phyloP scores from a whole-genome alignment of 2,329 filamentous ascomycete genomes.

The Xylaria sp. region DNA sequence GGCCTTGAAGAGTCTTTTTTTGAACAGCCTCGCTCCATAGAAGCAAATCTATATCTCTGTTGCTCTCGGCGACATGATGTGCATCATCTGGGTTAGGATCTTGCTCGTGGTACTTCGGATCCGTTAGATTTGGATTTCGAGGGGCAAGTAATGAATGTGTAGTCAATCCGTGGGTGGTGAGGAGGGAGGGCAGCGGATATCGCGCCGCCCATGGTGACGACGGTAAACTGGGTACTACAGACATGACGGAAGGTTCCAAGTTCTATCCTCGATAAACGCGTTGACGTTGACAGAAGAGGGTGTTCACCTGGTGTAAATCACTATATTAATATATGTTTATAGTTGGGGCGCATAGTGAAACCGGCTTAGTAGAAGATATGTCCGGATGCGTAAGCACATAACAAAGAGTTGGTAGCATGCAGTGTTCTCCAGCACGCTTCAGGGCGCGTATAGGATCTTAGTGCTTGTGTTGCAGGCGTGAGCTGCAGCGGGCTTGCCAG shows the following conservation, averaged over 20 bases:
- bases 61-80: neutral
- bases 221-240: neutral
- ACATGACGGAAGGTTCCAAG: neutral
- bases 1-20: neutral
- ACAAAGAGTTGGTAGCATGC: neutral
- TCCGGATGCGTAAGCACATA: neutral
- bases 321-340: neutral
- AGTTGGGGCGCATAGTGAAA: neutral
- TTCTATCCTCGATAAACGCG: neutral
- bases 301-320: neutral
- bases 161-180: neutral
- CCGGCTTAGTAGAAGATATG: neutral
- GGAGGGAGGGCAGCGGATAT: neutral
- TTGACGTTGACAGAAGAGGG: neutral
- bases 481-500: too few species aligned
- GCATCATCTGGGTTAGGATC: neutral
- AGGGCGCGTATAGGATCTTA: too few species aligned
- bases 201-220: neutral
- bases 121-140: neutral
- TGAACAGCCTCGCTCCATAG: neutral
- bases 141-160: neutral
- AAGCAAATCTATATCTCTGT: neutral
- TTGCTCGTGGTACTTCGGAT: conserved; percentile 2
- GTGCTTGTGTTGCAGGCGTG: too few species aligned
- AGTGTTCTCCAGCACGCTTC: too few species aligned